Conservation (phyloP, 371 early-diverging fungal genomes). For the Rhizopus arrhizus region DNA sequence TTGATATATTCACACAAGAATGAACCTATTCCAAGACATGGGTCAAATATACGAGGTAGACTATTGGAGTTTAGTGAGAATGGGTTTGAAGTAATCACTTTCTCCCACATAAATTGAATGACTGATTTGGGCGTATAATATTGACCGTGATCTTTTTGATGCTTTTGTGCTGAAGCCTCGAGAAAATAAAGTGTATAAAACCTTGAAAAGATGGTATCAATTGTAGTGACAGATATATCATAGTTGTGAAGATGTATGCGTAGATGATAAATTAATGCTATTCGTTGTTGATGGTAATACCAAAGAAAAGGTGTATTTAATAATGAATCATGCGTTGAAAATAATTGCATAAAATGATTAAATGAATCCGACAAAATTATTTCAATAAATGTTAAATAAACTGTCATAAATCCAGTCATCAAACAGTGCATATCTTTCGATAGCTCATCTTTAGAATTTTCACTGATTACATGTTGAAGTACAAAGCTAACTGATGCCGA, state of each 20-base stretch:
- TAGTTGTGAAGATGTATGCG: not conserved
- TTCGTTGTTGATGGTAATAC: slow-evolving; percentile 8
- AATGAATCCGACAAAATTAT: slow-evolving; percentile 31
- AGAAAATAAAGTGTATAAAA: slow-evolving; percentile 61
- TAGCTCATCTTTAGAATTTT: slow-evolving; percentile 9
- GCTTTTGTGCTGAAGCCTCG: slow-evolving; percentile 53
- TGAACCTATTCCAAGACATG: slow-evolving; percentile 66
- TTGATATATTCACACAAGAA: slow-evolving; percentile 60
- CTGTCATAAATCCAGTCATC: slow-evolving; percentile 51
- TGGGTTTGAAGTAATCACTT: slow-evolving; percentile 22
- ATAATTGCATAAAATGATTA: slow-evolving; percentile 36
- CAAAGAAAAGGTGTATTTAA: slow-evolving; percentile 16
- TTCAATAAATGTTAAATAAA: slow-evolving; percentile 47
- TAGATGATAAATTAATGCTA: not conserved
- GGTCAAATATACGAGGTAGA: slow-evolving; percentile 52
- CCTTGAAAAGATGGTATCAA: slow-evolving; percentile 48
- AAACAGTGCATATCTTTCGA: slow-evolving; percentile 35
- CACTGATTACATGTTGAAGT: slow-evolving; percentile 14
- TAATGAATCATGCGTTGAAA: slow-evolving; percentile 34
- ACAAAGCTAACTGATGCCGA: slow-evolving; percentile 64
- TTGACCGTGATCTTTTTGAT: slow-evolving; percentile 70
- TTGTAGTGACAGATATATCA: slow-evolving; percentile 7
- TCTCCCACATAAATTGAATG: slow-evolving; percentile 66
- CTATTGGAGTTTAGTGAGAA: not conserved
- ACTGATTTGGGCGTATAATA: slow-evolving; percentile 67